Base-by-base conservation (phyloP, 345 rosid species). In the Luvunga scandens region DNA sequence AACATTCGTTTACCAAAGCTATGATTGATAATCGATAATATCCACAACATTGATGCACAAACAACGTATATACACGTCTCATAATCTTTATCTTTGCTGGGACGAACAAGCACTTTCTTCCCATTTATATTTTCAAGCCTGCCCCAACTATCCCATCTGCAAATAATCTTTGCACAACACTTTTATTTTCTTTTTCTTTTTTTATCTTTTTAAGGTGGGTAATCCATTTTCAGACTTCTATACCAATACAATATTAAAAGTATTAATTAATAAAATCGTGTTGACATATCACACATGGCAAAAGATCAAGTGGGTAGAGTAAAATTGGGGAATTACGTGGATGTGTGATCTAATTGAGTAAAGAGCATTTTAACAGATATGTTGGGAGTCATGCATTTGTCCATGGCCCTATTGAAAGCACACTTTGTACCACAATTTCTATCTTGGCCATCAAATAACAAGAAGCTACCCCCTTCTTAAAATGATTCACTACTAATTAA, bases 91-190 rank as follows among this genome's bases (percentile, higher is more conserved):
- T 33, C 27, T 55, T 61, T 62, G 72, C 2, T 6, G 62, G 22
- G 31, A 70, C 73, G 36, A 24, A 65, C 4, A 27, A 66, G 50
- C 61, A 56, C 14, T 16, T 55, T 39, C 36, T n/a, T 7, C 12
- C 33, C 59, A 67, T n/a, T 7, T 6, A 33, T 50, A 62, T 65
- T 81, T 81, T 85, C 86, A 73, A 69, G 88, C 84, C 84, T 80
- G 70, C 79, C 86, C 50, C 82, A 84, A 72, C 89, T 4, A 78
- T 73, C 77, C 72, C 75, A 84, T 81, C 74, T 77, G 18, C 85
- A 66, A 53, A 16, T 18, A 53, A 53, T 18, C 56, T 48, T 53
- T 53, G 22, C 18, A 16, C 57, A 53, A 53, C 12, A 13, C 50
- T 12, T 45, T 45, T 45, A 42, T 12, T 12, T 42, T 42, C 14